These are phyloP conservation scores for Rhodocollybia butyracea DNA, from an alignment of 768 basidiomycete genomes.

Conservation along the genomic window DNA sequence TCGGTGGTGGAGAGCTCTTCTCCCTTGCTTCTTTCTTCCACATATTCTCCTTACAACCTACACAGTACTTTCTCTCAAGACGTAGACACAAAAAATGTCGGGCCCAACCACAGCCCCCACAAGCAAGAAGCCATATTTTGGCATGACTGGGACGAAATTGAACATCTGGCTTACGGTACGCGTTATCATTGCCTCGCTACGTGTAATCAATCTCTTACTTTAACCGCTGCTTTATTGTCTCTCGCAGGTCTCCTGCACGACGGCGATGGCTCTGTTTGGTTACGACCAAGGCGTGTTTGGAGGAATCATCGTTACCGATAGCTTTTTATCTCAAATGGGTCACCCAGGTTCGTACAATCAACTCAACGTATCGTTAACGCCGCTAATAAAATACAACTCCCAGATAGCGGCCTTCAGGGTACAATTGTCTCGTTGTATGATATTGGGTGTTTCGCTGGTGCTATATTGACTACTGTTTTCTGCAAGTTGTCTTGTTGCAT, in stretches of 20 bases:
- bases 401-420: conserved; percentile 38
- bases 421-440: conserved; percentile 51
- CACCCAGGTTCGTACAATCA: conserved; percentile 26
- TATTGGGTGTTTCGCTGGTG: conserved; percentile 41
- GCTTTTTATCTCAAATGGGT: conserved; percentile 45
- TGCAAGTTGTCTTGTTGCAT: conserved; percentile 18
- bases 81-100: too few relatives aligned
- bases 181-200: not conserved
- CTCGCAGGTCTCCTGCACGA: conserved; percentile 43
- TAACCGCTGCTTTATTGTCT: not conserved
- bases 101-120: too few relatives aligned
- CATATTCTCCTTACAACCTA: too few relatives aligned
- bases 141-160: conserved; percentile 40
- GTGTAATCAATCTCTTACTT: too few relatives aligned
- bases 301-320: conserved; percentile 45
- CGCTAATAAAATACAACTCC: too few relatives aligned
- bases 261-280: conserved; percentile 52
- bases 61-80: too few relatives aligned
- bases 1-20: too few relatives aligned
- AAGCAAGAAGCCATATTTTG: conserved; percentile 35
- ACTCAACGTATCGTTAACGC: not conserved
- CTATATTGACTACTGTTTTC: conserved; percentile 39
- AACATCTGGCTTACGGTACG: conserved; percentile 35
- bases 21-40: too few relatives aligned
- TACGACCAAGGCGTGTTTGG: conserved; percentile 56